phyloP scores from a whole-genome alignment of 2,329 filamentous ascomycete genomes.

The Cladophialophora immunda region DNA sequence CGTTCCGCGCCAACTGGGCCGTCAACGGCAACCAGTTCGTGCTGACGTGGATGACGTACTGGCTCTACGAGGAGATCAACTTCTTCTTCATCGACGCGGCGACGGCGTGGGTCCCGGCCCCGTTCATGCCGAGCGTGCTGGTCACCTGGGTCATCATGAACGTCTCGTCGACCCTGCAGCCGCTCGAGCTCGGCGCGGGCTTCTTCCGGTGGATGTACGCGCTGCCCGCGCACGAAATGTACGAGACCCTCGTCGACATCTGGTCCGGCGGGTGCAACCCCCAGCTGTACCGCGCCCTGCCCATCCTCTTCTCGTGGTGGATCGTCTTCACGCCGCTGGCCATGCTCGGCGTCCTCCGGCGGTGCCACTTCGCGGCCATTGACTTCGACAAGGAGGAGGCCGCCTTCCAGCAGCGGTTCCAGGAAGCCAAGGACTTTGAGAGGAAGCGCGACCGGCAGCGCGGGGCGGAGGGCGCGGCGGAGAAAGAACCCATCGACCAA shows the following conservation, averaged over 20 bases:
- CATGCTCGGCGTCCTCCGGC: too few species aligned
- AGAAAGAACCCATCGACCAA: too few species aligned
- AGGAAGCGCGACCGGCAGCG: too few species aligned
- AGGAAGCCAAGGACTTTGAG: too few species aligned
- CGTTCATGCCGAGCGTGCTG: slow-evolving; percentile 53
- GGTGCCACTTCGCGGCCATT: too few species aligned
- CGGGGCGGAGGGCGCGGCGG: too few species aligned
- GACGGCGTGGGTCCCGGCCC: slow-evolving; percentile 50
- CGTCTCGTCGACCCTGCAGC: slow-evolving; percentile 52
- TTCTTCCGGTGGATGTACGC: slow-evolving; percentile 54
- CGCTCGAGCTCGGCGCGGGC: slow-evolving; percentile 53
- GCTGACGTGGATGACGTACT: slow-evolving; percentile 54
- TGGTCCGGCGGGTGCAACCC: slow-evolving; percentile 56
- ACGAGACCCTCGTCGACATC: slow-evolving; percentile 53
- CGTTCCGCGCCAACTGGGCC: slow-evolving; percentile 52
- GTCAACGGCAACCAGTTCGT: slow-evolving; percentile 53
- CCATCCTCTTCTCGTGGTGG: slow-evolving; percentile 55
- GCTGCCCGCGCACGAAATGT: slow-evolving; percentile 53
- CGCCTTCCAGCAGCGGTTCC: too few species aligned
- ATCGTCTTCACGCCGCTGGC: slow-evolving; percentile 26
- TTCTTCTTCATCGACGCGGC: slow-evolving; percentile 56
- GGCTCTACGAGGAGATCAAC: slow-evolving; percentile 57
- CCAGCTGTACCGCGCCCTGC: slow-evolving; percentile 50
- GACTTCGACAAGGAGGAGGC: too few species aligned
- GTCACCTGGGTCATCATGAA: slow-evolving; percentile 57